Evolutionary conservation across 768 basidiomycete genomes (phyloP).

Genomic region (Podaxis rugospora): DNA sequence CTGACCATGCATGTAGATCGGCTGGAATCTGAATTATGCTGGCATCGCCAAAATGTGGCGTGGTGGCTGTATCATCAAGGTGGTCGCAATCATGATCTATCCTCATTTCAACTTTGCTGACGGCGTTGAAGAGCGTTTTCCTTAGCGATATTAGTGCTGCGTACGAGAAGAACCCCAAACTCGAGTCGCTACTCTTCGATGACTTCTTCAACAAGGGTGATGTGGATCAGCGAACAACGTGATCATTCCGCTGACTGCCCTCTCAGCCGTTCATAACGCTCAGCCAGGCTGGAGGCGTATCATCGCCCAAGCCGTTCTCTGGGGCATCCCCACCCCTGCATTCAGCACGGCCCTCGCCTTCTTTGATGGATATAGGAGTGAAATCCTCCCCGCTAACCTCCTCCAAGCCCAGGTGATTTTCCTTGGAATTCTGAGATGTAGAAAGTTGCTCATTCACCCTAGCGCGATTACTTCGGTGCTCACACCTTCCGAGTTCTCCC

Average conservation of each 20-base stretch:
- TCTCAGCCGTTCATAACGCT: constrained; percentile 80
- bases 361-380: constrained; percentile 98
- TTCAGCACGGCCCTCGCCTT: constrained; percentile 97
- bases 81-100: not conserved
- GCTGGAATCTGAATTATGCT: constrained; percentile 95
- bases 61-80: constrained; percentile 99
- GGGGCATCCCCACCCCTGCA: constrained; percentile 98
- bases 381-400: constrained; percentile 89
- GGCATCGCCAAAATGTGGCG: constrained; percentile 99
- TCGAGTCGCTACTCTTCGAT: constrained; percentile 93
- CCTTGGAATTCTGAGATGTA: not conserved
- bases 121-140: constrained; percentile 69
- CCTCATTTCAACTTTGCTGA: not conserved
- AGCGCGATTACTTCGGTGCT: constrained; percentile 99
- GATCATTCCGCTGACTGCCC: constrained; percentile 2
- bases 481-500: constrained; percentile 96
- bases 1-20: constrained; percentile 36
- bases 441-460: not conserved
- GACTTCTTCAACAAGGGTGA: constrained; percentile 95
- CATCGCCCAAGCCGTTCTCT: constrained; percentile 91
- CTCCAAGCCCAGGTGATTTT: constrained; percentile 80
- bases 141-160: constrained; percentile 89
- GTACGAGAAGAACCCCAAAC: constrained; percentile 75
- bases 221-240: not conserved
- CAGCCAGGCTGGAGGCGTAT: constrained; percentile 99